Evolutionary conservation across 2,329 filamentous ascomycete species (phyloP).

Genomic region (Didymosphaeria variabile): DNA sequence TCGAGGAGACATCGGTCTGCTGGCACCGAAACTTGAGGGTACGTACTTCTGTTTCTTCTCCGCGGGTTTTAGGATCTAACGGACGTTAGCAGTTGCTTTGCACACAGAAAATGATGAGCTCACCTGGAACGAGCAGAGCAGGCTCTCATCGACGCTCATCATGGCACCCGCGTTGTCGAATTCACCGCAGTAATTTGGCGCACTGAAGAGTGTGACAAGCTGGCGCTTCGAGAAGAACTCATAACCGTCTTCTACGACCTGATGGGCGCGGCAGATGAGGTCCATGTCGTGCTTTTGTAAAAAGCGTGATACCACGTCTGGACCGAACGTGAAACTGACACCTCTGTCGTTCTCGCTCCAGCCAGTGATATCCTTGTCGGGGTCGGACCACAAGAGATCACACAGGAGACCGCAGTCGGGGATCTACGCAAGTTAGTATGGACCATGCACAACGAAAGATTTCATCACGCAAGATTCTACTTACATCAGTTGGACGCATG

Average conservation of each 20-base stretch:
- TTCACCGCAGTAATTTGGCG: conserved; percentile 98
- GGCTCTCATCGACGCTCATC: conserved; percentile 99
- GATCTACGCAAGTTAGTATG: conserved; percentile 72
- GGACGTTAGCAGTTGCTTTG: conserved; percentile 28
- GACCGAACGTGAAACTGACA: conserved; percentile 98
- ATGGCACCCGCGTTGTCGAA: conserved; percentile 99
- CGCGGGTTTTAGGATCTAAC: conserved; percentile 95
- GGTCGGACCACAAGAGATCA: conserved; percentile 98
- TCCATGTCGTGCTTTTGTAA: conserved; percentile 99
- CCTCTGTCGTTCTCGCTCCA: conserved; percentile 99
- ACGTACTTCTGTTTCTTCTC: conserved; percentile 99
- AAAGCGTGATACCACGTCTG: conserved; percentile 96
- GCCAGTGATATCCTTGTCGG: conserved; percentile 98
- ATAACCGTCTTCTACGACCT: conserved; percentile 98
- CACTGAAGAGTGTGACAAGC: conserved; percentile 95
- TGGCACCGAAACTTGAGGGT: conserved; percentile 75
- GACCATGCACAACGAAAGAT: conserved; percentile 27
- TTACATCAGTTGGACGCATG: conserved; percentile 98
- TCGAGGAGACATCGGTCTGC: conserved; percentile 75
- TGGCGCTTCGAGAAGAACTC: conserved; percentile 99
- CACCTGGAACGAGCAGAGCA: conserved; percentile 99
- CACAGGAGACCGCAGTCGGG: conserved; percentile 97
- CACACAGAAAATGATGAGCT: conserved; percentile 24
- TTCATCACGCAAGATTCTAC: conserved; percentile 54
- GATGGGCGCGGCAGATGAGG: conserved; percentile 96